phyloP scores from a whole-genome alignment of 2,329 filamentous ascomycete species.

The Pseudogymnoascus sp. region DNA sequence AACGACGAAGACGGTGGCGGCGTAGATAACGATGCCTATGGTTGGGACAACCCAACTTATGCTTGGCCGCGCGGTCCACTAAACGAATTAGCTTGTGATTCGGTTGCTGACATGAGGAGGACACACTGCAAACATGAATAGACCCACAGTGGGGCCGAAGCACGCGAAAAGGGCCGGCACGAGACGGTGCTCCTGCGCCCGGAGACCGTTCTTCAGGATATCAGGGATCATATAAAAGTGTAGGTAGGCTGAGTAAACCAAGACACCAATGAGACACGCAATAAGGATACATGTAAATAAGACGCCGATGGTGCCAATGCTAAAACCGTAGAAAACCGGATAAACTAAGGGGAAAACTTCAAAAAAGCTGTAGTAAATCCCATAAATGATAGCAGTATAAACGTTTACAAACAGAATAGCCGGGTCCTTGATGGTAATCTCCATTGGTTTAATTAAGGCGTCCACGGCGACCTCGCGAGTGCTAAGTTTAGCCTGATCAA shows the following conservation, averaged over 20 bases:
- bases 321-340: constrained; percentile 53
- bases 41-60: too few species aligned
- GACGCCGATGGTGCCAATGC: constrained; percentile 50
- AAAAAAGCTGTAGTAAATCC: constrained; percentile 58
- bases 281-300: constrained; percentile 56
- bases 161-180: constrained; percentile 48
- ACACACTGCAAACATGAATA: constrained; percentile 48
- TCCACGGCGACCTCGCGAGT: constrained; percentile 43
- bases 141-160: constrained; percentile 50
- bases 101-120: too few species aligned
- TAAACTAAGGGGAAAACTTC: constrained; percentile 62
- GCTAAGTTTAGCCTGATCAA: constrained; percentile 52
- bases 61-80: too few species aligned
- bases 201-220: constrained; percentile 43
- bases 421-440: constrained; percentile 56
- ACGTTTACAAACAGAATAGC: constrained; percentile 56
- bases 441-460: constrained; percentile 54
- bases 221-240: constrained; percentile 46
- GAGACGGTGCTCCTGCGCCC: constrained; percentile 49
- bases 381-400: constrained; percentile 57
- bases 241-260: constrained; percentile 46
- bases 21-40: too few species aligned
- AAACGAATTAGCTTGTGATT: too few species aligned
- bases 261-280: constrained; percentile 47
- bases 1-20: too few species aligned